These are phyloP conservation scores for Oidiodendron maius DNA, from an alignment of 495 filamentous ascomycete genomes.

Conservation along the genomic window DNA sequence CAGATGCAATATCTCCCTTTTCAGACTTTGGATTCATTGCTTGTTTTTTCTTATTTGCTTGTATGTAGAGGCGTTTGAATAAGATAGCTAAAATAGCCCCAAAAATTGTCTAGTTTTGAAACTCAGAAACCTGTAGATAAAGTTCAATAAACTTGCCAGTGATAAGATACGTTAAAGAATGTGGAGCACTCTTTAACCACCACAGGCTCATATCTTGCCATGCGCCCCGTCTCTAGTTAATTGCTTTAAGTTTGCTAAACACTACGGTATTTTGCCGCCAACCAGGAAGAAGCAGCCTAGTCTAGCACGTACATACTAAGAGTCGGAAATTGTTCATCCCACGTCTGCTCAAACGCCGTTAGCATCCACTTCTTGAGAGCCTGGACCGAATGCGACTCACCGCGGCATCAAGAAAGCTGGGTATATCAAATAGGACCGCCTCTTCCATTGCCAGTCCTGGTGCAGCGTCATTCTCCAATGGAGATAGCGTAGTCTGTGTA, in stretches of 20 bases:
- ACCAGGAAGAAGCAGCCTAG: no score
- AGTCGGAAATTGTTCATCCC: no score
- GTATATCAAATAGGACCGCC: not conserved
- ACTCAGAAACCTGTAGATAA: not conserved
- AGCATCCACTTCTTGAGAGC: not conserved
- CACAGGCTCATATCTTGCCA: no score
- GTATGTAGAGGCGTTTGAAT: not conserved
- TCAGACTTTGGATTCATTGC: no score
- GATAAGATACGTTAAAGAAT: no score
- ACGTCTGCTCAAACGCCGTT: not conserved
- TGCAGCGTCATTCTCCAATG: not conserved
- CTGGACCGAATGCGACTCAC: not conserved
- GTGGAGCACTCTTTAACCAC: no score
- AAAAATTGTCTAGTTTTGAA: not conserved
- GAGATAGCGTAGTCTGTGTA: not conserved
- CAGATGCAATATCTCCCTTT: no score
- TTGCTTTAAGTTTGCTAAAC: no score
- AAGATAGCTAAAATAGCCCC: not conserved
- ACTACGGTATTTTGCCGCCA: no score
- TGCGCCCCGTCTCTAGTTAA: no score
- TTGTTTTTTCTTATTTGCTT: not conserved
- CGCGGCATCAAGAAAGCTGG: not conserved
- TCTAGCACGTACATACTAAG: no score
- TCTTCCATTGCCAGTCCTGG: not conserved
- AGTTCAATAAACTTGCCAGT: not conserved